Percentiles rank a stretch among this genome's conserved stretches.
Evolutionary conservation across 225 moss, liverwort and hornwort genomes (phyloP).

Genomic region (Polytrichum formosum): DNA sequence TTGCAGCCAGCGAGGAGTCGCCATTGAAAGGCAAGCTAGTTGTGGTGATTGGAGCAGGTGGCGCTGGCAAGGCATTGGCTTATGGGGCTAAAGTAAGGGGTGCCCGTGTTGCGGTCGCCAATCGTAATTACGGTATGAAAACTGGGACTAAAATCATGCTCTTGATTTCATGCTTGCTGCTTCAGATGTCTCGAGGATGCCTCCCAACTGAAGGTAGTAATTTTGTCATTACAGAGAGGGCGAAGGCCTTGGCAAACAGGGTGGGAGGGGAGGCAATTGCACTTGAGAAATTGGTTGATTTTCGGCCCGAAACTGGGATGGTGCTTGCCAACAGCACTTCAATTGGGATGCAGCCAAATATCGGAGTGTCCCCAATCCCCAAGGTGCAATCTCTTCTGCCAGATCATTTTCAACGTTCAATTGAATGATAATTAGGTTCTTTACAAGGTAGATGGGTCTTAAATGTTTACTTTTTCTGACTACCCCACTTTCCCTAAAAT

Average conservation of each 20-base stretch:
- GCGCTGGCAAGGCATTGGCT: slow-evolving; percentile 84
- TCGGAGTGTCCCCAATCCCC: slow-evolving; percentile 53
- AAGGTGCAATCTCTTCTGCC: slow-evolving; percentile 28
- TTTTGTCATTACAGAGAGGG: slow-evolving; percentile 38
- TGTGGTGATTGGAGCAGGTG: slow-evolving; percentile 94
- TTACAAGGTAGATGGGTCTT: too few relatives aligned
- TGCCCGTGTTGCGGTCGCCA: slow-evolving; percentile 70
- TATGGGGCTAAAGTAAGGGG: slow-evolving; percentile 77
- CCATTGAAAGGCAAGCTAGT: slow-evolving; percentile 83
- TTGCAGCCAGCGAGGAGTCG: slow-evolving; percentile 30
- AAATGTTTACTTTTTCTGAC: too few relatives aligned
- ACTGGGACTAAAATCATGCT: too few relatives aligned
- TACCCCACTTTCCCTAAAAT: too few relatives aligned
- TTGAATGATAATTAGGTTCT: too few relatives aligned
- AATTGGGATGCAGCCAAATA: slow-evolving; percentile 84
- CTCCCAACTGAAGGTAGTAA: not conserved
- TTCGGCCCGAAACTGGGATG: slow-evolving; percentile 74
- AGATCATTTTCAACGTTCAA: too few relatives aligned
- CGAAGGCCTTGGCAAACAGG: slow-evolving; percentile 55
- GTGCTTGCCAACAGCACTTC: slow-evolving; percentile 83
- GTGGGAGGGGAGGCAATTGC: slow-evolving; percentile 68
- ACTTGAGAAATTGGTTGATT: slow-evolving; percentile 50
- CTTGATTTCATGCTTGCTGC: too few relatives aligned
- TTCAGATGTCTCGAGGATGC: not conserved
- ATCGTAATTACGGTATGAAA: slow-evolving; percentile 64